Evolutionary conservation across 495 filamentous ascomycete genomes (phyloP).

Genomic region (Parachaetomium inaequale): DNA sequence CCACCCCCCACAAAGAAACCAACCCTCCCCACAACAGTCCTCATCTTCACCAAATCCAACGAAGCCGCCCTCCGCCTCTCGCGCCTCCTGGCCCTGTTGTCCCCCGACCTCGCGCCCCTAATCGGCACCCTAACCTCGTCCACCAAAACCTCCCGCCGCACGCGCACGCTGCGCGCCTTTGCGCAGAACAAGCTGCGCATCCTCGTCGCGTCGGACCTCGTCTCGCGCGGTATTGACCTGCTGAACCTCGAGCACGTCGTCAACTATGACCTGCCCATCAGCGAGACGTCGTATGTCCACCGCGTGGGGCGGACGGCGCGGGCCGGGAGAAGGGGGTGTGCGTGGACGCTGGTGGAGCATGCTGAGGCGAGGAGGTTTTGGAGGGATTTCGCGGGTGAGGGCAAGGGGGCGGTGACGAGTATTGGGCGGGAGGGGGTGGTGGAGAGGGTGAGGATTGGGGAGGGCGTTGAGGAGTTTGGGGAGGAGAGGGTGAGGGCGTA

Average conservation of each 20-base stretch:
- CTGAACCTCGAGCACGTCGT: constrained; percentile 74
- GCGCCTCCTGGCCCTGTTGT: constrained; percentile 66
- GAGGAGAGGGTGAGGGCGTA: constrained; percentile 55
- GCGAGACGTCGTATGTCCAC: constrained; percentile 80
- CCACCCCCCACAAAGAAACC: constrained; percentile 1
- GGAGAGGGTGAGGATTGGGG: constrained; percentile 29
- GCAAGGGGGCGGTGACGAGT: constrained; percentile 26
- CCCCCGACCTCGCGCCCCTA: constrained; percentile 52
- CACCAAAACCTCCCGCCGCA: constrained; percentile 59
- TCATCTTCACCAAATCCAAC: constrained; percentile 88
- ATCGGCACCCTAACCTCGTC: constrained; percentile 74
- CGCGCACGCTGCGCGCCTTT: constrained; percentile 60
- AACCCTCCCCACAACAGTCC: constrained; percentile 42
- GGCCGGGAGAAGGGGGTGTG: constrained; percentile 69
- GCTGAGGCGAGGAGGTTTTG: constrained; percentile 84
- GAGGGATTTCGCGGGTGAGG: constrained; percentile 62
- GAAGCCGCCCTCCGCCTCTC: constrained; percentile 77
- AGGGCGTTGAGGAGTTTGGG: constrained; percentile 45
- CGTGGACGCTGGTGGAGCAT: constrained; percentile 77
- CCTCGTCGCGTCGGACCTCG: constrained; percentile 86
- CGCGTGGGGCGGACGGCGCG: constrained; percentile 88
- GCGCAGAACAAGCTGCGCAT: constrained; percentile 59
- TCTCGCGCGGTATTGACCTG: constrained; percentile 89
- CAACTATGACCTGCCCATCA: constrained; percentile 89
- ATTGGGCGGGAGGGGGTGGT: constrained; percentile 27